Conservation (phyloP, 441 rosid species). For the Euphorbia schlechtendalii region DNA sequence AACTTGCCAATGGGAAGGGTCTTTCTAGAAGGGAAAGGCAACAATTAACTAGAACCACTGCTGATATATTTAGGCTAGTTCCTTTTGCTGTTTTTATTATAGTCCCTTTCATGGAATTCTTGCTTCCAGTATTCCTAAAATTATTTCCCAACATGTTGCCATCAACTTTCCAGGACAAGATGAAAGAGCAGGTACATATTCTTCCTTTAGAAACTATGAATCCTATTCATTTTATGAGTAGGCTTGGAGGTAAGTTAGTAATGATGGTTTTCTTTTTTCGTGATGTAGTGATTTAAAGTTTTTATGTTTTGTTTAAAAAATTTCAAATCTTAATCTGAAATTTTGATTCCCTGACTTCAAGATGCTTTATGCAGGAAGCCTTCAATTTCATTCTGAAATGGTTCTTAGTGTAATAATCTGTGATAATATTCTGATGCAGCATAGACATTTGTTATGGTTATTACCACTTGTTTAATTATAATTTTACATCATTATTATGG, state of each 20-base stretch:
- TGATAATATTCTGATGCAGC: background rate
- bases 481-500: background rate
- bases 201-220: slow-evolving; percentile 3
- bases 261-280: background rate
- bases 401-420: background rate
- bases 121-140: slow-evolving; percentile 75
- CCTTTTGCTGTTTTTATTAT: slow-evolving; percentile 87
- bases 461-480: background rate
- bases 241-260: background rate
- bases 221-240: background rate
- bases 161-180: slow-evolving; percentile 96
- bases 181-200: slow-evolving; percentile 86
- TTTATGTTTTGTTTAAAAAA: too few species aligned
- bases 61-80: slow-evolving; percentile 88
- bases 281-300: too few species aligned
- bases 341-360: background rate
- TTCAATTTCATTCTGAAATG: background rate
- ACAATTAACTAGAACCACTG: slow-evolving; percentile 80
- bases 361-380: background rate
- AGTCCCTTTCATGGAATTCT: slow-evolving; percentile 90
- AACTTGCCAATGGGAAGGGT: slow-evolving; percentile 83
- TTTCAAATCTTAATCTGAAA: background rate
- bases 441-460: background rate
- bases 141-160: slow-evolving; percentile 96
- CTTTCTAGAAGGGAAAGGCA: slow-evolving; percentile 86